Evolutionary conservation across 805 yeast genomes (phyloP).

Genomic region (Myxozyma sirexii): DNA sequence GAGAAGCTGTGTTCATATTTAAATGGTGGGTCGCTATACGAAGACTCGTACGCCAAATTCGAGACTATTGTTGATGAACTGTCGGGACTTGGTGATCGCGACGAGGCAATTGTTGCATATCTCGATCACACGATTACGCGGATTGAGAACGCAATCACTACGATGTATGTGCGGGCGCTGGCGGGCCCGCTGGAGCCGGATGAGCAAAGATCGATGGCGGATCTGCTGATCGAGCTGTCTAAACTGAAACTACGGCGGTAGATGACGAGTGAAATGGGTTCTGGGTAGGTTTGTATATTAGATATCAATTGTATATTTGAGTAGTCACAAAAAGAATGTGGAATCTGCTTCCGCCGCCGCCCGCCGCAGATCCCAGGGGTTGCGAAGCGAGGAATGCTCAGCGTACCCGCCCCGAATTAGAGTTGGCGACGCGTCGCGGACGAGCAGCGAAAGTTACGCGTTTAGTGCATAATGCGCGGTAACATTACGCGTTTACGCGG

Average conservation of each 20-base stretch:
- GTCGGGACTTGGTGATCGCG: slow-evolving; percentile 16
- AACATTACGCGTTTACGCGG: slow-evolving; percentile 2
- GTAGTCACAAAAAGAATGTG: too few species aligned
- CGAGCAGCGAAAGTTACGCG: background rate
- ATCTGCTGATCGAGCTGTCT: slow-evolving; percentile 1
- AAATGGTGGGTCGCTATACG: slow-evolving; percentile 22
- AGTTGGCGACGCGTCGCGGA: background rate
- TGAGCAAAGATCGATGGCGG: slow-evolving; percentile 12
- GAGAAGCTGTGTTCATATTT: slow-evolving; percentile 29
- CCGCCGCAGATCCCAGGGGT: too few species aligned
- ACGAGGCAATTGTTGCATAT: slow-evolving; percentile 34
- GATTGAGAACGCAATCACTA: slow-evolving; percentile 40
- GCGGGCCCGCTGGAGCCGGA: slow-evolving; percentile 5
- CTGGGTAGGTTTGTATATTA: too few species aligned
- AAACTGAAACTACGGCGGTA: background rate
- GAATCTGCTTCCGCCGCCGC: too few species aligned
- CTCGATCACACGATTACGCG: slow-evolving; percentile 42
- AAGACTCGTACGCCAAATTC: slow-evolving; percentile 7
- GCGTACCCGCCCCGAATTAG: background rate
- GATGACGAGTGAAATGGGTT: background rate
- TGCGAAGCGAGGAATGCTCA: background rate
- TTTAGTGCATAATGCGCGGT: background rate
- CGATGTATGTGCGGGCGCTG: slow-evolving; percentile 37
- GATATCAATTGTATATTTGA: too few species aligned
- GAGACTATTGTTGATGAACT: slow-evolving; percentile 19